These are phyloP conservation scores for Strigomonas culicis DNA, from an alignment of 208 protist species.

Conservation along the genomic window DNA sequence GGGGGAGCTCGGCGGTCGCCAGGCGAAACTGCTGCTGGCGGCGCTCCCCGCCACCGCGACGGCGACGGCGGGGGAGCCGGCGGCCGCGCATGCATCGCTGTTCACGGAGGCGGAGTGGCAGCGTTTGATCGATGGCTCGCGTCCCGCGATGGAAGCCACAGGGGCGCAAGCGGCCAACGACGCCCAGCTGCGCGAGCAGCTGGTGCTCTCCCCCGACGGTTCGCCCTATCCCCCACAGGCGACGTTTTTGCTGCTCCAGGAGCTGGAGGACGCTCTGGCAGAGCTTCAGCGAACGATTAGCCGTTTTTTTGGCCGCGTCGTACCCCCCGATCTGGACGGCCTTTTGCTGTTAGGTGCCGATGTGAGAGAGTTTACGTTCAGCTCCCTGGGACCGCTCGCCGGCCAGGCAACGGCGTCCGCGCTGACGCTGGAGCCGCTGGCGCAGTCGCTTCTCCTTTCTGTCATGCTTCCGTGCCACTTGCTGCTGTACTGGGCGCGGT, in stretches of 20 bases:
- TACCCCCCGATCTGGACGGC: conserved; percentile 31
- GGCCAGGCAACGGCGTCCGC: no score
- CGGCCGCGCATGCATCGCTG: neutral
- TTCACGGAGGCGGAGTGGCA: conserved; percentile 18
- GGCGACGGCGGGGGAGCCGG: neutral
- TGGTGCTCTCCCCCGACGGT: no score
- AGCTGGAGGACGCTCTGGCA: conserved; percentile 19
- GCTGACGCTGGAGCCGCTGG: neutral
- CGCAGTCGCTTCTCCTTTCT: conserved; percentile 26
- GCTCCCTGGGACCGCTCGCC: neutral
- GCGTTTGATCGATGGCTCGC: conserved; percentile 14
- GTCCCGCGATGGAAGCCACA: neutral
- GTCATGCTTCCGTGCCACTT: conserved; percentile 28
- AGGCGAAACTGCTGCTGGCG: neutral
- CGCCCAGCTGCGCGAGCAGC: neutral
- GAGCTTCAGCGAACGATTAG: conserved; percentile 14
- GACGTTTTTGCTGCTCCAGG: conserved; percentile 14
- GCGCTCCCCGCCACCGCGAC: neutral
- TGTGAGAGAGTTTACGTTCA: conserved; percentile 8
- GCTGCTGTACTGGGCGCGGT: conserved; percentile 34
- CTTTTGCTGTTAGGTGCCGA: conserved; percentile 28
- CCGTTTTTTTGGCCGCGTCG: conserved; percentile 29
- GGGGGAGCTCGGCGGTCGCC: conserved; percentile 17
- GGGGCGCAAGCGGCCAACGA: neutral
- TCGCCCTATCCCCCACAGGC: conserved; percentile 14